phyloP scores from a whole-genome alignment of 352 stramenopile genomes.

The Phytophthora sp. region DNA sequence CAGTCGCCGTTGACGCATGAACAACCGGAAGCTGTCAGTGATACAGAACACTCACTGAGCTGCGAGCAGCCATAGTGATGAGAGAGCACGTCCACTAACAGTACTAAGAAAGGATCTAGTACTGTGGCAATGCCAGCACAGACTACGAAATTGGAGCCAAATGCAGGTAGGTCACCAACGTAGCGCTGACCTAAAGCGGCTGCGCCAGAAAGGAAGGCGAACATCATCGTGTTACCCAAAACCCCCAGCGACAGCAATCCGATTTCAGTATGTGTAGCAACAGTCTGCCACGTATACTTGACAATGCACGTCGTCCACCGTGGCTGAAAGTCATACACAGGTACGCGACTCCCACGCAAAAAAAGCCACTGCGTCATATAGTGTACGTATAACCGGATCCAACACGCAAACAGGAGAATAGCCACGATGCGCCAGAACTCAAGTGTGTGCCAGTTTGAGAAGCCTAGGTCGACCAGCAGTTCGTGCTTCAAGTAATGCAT shows the following conservation, averaged over 20 bases:
- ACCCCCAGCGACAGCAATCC: slow-evolving; percentile 66
- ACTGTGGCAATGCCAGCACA: slow-evolving; percentile 77
- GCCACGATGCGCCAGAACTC: slow-evolving; percentile 82
- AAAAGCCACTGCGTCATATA: slow-evolving; percentile 90
- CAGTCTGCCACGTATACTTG: slow-evolving; percentile 84
- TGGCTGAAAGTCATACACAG: slow-evolving; percentile 84
- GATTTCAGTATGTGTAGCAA: slow-evolving; percentile 71
- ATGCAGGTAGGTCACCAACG: slow-evolving; percentile 72
- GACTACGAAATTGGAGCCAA: slow-evolving; percentile 79
- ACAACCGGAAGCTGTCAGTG: slow-evolving; percentile 46
- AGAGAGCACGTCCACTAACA: slow-evolving; percentile 74
- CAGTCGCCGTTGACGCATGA: slow-evolving; percentile 85
- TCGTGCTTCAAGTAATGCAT: slow-evolving; percentile 83
- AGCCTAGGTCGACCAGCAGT: slow-evolving; percentile 72
- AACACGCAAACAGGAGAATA: slow-evolving; percentile 75
- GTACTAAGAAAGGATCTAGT: slow-evolving; percentile 84
- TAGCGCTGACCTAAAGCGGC: slow-evolving; percentile 49
- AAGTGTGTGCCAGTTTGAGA: slow-evolving; percentile 56
- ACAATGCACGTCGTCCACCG: slow-evolving; percentile 70
- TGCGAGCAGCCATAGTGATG: slow-evolving; percentile 82
- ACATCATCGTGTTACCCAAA: slow-evolving; percentile 60
- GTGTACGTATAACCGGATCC: slow-evolving; percentile 90
- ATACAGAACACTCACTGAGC: slow-evolving; percentile 45
- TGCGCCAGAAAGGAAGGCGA: slow-evolving; percentile 47
- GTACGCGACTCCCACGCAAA: slow-evolving; percentile 60